phyloP scores from a whole-genome alignment of 768 basidiomycete genomes.

The Daedaleopsis sinensis region DNA sequence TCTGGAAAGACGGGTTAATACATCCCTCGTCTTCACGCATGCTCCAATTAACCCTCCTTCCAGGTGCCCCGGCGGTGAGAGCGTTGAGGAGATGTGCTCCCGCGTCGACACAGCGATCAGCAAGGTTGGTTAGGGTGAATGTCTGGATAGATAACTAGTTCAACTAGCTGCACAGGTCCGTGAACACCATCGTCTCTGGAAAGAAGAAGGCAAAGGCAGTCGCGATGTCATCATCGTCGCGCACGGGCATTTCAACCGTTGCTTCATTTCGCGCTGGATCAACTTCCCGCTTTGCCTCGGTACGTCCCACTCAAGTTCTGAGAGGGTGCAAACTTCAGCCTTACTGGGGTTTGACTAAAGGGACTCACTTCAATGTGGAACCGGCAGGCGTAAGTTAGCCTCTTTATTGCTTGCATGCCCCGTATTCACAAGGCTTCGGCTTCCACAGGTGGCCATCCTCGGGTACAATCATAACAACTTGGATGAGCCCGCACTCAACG shows the following conservation, averaged over 20 bases:
- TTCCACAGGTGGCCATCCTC: constrained; percentile 69
- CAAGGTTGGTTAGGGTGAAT: constrained; percentile 48
- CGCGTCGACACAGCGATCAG: constrained; percentile 79
- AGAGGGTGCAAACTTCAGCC: too few relatives aligned
- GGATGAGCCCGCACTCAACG: constrained; percentile 76
- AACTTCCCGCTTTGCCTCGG: constrained; percentile 63
- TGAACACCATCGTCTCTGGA: constrained; percentile 70
- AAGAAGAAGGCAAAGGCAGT: constrained; percentile 64
- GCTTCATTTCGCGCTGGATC: constrained; percentile 84
- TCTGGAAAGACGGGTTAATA: constrained; percentile 82
- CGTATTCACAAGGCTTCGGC: neutral
- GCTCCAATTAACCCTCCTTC: neutral
- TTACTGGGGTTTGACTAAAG: constrained; percentile 36
- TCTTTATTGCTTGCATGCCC: constrained; percentile 1
- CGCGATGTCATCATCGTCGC: constrained; percentile 89
- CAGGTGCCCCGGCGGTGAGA: constrained; percentile 90
- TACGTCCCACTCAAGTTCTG: constrained; percentile 29
- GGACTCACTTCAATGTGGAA: constrained; percentile 83
- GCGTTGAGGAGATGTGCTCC: constrained; percentile 72
- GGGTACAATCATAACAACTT: constrained; percentile 84
- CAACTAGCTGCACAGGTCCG: constrained; percentile 52
- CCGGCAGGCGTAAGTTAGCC: constrained; percentile 63
- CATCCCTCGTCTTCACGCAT: neutral
- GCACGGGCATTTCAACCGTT: constrained; percentile 83
- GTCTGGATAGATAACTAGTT: neutral